A percentile compares a stretch with the other conserved stretches of the same genome.
These are phyloP conservation scores for Zasmidium cellare DNA, from an alignment of 2,329 filamentous ascomycete genomes.

Conservation along the genomic window DNA sequence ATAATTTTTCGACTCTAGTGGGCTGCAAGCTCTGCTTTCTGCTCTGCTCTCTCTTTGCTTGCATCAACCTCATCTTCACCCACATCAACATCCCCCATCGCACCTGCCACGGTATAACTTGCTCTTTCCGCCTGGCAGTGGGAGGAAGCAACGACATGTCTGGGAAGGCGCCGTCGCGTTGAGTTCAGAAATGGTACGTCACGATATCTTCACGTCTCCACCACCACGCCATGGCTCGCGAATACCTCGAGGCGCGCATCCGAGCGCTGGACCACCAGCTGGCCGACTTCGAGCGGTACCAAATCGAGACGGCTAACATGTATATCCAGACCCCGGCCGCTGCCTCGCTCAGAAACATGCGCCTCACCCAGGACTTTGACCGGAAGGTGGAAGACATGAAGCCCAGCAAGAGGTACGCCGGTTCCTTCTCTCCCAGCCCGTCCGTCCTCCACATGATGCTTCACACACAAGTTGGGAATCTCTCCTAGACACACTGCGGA, in stretches of 20 bases:
- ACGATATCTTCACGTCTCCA: background rate
- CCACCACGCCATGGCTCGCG: background rate
- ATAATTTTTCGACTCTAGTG: no score
- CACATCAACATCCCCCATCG: background rate
- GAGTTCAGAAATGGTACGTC: conserved; percentile 10
- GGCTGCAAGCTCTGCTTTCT: background rate
- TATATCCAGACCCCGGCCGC: conserved; percentile 52
- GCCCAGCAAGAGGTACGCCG: conserved; percentile 74
- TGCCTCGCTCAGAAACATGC: conserved; percentile 63
- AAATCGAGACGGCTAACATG: no score
- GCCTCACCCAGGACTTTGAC: conserved; percentile 73
- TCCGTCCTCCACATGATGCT: conserved; percentile 69
- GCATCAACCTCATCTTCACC: background rate
- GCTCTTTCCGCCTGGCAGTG: background rate
- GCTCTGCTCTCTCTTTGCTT: background rate
- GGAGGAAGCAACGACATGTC: conserved; percentile 6
- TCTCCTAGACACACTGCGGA: conserved; percentile 98
- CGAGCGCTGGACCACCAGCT: no score
- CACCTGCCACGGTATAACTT: background rate
- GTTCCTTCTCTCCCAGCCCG: conserved; percentile 22
- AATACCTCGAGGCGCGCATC: no score
- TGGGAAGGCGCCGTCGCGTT: background rate
- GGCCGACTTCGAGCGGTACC: background rate
- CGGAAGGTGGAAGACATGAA: conserved; percentile 80
- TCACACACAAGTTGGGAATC: conserved; percentile 98